Evolutionary conservation across 352 stramenopile species (phyloP), one percentile per base, ranked within the genome.

Genomic region (Phytophthora aleatoria): DNA sequence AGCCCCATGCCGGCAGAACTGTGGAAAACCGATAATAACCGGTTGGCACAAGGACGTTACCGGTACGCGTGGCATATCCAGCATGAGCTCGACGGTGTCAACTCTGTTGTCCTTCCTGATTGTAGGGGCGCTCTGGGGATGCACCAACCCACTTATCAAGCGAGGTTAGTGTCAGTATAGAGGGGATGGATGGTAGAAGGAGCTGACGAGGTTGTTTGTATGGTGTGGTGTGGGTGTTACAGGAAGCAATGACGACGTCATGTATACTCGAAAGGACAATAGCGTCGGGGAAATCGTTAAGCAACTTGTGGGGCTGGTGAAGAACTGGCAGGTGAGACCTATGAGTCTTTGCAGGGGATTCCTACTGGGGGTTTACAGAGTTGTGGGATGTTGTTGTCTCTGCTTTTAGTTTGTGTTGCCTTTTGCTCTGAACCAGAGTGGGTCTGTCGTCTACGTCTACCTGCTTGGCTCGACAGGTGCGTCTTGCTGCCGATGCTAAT

Each of bases 91-190:
- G 26, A 45, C 72, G 5, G 26, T 70, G 44, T 42, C 52, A 15
- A 92, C 78, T 49, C 60, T 95, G 36, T 62, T 92, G 45, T 92
- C 83, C 35, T 94, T 95, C 62, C 71, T 95, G 27, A 75, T 92
- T 50, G 83, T 95, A 38, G 85, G 87, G n/a, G 85, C 85, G 16
- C 75, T 95, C 2, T 95, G 87, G 87, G 87, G 87, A 1, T 95
- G 87, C 64, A 95, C 87, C 3, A 95, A 95, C 61, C 87, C 87
- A 2, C 69, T 95, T 30, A 91, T 95, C 50, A 95, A 95, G 60
- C 58, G 65, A 82, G 87, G 87, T 90, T 20, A 1, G 20, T 20
- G 20, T 20, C 20, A 20, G 20, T 0, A 20, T 20, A 20, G 20
- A 20, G 20, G 20, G 20, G 20, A 20, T 20, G 1, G 0, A 20